Evolutionary conservation across 805 yeast species (phyloP).

Genomic region (Suhomyces emberorum): DNA sequence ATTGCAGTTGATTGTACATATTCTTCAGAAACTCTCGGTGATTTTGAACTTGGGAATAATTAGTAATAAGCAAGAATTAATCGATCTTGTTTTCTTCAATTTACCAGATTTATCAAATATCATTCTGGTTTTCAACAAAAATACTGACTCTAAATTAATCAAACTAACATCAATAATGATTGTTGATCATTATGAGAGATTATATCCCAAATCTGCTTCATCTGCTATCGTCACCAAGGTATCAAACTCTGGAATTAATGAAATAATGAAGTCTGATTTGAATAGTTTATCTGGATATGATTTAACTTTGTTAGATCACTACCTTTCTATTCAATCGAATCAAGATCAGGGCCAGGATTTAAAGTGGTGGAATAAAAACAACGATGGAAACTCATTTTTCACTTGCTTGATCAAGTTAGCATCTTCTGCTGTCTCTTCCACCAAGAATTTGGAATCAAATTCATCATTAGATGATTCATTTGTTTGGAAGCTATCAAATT

Average conservation of each 20-base stretch:
- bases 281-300: conserved; percentile 44
- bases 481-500: conserved; percentile 42
- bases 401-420: conserved; percentile 57
- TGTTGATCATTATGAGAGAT: conserved; percentile 36
- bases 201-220: conserved; percentile 29
- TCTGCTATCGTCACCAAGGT: conserved; percentile 17
- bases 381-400: conserved; percentile 52
- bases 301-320: conserved; percentile 54
- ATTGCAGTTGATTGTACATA: conserved; percentile 54
- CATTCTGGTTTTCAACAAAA: conserved; percentile 38
- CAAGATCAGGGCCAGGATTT: conserved; percentile 41
- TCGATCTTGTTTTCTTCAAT: conserved; percentile 22
- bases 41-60: conserved; percentile 23
- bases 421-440: conserved; percentile 7
- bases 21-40: conserved; percentile 50
- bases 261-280: conserved; percentile 13
- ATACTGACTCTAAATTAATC: conserved; percentile 38
- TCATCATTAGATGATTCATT: conserved; percentile 24
- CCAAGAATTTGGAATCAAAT: conserved; percentile 11
- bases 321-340: conserved; percentile 53
- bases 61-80: conserved; percentile 18
- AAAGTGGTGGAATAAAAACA: conserved; percentile 76
- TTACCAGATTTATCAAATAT: conserved; percentile 54
- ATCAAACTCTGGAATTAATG: conserved; percentile 15
- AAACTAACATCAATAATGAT: conserved; percentile 47